These are phyloP conservation scores for Backusella circina DNA, from an alignment of 192 early-diverging fungal species.

Conservation along the genomic window DNA sequence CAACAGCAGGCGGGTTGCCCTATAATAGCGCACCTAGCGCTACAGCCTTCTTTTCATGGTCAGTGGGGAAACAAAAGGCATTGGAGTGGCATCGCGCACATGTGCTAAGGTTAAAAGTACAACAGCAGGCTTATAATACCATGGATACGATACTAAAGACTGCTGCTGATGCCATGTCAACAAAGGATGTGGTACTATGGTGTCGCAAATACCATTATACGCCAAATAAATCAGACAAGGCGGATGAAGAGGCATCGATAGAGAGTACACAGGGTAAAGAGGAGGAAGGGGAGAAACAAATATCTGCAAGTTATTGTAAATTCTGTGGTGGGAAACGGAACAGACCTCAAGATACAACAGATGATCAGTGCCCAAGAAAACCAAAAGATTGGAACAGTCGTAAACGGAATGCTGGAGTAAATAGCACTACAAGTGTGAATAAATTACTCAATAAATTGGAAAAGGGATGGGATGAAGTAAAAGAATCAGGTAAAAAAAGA, in stretches of 20 bases:
- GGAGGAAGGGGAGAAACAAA: background rate
- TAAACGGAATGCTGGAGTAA: conserved; percentile 25
- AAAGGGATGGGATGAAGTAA: conserved; percentile 18
- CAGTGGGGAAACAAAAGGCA: conserved; percentile 41
- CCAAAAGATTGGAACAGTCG: conserved; percentile 23
- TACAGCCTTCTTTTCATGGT: conserved; percentile 38
- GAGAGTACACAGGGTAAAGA: background rate
- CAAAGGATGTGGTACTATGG: conserved; percentile 44
- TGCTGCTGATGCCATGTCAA: conserved; percentile 27
- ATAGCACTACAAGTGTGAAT: conserved; percentile 25
- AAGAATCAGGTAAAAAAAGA: conserved; percentile 13
- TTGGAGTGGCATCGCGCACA: conserved; percentile 53
- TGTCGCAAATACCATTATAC: conserved; percentile 38
- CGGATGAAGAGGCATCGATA: background rate
- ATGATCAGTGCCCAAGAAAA: conserved; percentile 22
- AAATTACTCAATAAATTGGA: conserved; percentile 20
- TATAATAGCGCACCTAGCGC: conserved; percentile 38
- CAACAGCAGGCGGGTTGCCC: conserved; percentile 13
- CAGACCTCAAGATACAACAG: conserved; percentile 9
- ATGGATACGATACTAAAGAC: conserved; percentile 17
- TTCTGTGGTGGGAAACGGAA: conserved; percentile 35
- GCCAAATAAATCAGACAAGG: conserved; percentile 22
- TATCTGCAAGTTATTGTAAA: conserved; percentile 25
- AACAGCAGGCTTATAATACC: conserved; percentile 13
- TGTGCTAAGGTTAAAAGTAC: conserved; percentile 28